phyloP scores from a whole-genome alignment of 257 asterid genomes.

The Solanum neorickii region DNA sequence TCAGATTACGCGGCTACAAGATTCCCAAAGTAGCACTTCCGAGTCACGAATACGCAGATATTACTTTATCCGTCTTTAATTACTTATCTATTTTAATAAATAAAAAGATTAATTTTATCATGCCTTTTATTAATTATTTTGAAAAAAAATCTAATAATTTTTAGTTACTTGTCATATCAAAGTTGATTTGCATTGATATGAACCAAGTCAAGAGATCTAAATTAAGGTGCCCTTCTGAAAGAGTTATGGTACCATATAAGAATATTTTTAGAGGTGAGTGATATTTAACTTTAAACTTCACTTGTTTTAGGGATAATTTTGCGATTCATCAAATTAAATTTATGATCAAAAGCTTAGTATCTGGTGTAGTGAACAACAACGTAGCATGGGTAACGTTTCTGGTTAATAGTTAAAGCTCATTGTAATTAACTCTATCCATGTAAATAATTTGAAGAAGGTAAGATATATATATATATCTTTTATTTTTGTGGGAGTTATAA shows the following conservation, averaged over 20 bases:
- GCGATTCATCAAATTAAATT: not conserved
- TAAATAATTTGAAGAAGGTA: too few relatives aligned
- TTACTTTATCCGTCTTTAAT: too few relatives aligned
- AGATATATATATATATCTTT: too few relatives aligned
- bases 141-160: too few relatives aligned
- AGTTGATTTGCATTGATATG: not conserved
- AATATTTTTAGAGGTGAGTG: not conserved
- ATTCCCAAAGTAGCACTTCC: not conserved
- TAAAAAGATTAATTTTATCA: too few relatives aligned
- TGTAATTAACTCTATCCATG: not conserved
- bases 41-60: not conserved
- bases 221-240: not conserved
- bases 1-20: not conserved
- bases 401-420: not conserved
- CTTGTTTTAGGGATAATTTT: not conserved
- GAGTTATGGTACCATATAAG: not conserved
- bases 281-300: not conserved
- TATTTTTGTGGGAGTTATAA: too few relatives aligned
- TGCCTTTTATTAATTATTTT: too few relatives aligned
- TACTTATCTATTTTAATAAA: too few relatives aligned
- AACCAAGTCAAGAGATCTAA: not conserved
- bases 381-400: not conserved
- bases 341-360: not conserved
- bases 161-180: not conserved
- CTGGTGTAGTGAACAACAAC: not conserved